Base-by-base conservation (phyloP, 768 basidiomycete genomes). In the Daedaleopsis sinensis region DNA sequence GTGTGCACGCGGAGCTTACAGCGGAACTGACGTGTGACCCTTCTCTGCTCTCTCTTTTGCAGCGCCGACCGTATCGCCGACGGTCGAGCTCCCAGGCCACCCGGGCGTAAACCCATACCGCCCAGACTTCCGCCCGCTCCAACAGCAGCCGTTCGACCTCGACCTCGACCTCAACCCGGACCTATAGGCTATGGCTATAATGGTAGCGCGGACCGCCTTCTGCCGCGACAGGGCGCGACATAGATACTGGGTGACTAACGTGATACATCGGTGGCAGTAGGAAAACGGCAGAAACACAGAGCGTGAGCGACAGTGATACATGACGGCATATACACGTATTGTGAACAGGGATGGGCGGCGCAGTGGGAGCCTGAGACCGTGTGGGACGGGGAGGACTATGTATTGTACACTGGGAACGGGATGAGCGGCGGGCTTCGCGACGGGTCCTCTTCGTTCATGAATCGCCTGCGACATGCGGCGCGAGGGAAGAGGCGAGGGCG, bases 161-260 rank as follows among this genome's bases (percentile, higher is more conserved):
- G 93, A 93, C 73, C 76, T 94, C 62, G 93, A 94, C 71, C 79
- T 94, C 58, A 94, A 94, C 68, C 92, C 91, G 1, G 92, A 94
- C 73, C 70, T 93, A 58, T 91, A 53, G 27, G 4, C 27, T 32
- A 7, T 32, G 27, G 27, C 27, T 32, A 32, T 32, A 3, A 3
- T 32, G 7, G 49, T 11, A 39, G 18, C 46, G 10, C 46, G 13
- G 47, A 5, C 47, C 15, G 23, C 24, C 23, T 21, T 49, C 47
- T 24, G 47, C 47, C 23, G 21, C 19, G 19, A 24, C 47, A 49
- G 19, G 21, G 15, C 23, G 47, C 23, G 47, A 49, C 10, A 21
- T 32, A 32, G 27, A 32, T 32, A 3, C 7, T 23, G 21, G 13
- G 47, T 27, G 23, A 49, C 19, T 21, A 23, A 32, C 42, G 15